These are phyloP conservation scores for Amaranthus tricolor DNA, from an alignment of 179 eudicot genomes.

Conservation along the genomic window DNA sequence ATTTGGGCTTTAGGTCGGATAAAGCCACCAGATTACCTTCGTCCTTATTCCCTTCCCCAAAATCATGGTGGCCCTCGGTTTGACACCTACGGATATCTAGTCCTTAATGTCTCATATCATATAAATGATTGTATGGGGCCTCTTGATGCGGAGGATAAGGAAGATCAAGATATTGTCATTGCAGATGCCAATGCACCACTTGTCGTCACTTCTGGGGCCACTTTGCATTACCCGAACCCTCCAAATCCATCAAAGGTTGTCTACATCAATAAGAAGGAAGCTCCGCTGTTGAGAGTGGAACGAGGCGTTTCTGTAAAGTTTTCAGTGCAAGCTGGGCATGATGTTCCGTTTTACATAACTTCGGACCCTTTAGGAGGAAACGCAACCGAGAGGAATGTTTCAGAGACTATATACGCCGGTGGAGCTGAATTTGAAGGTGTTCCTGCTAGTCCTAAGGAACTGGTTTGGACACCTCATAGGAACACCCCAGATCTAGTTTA, in stretches of 20 bases:
- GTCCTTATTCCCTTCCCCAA: slow-evolving; percentile 83
- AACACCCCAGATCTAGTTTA: slow-evolving; percentile 87
- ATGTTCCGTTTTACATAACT: slow-evolving; percentile 86
- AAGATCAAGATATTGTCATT: slow-evolving; percentile 81
- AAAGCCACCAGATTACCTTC: slow-evolving; percentile 76
- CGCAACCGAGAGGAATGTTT: slow-evolving; percentile 71
- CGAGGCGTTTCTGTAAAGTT: slow-evolving; percentile 89
- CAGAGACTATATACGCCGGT: slow-evolving; percentile 81
- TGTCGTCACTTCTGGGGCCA: slow-evolving; percentile 73
- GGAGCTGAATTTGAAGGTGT: slow-evolving; percentile 87
- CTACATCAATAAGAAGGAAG: slow-evolving; percentile 89
- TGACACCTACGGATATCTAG: slow-evolving; percentile 54
- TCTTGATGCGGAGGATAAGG: slow-evolving; percentile 81
- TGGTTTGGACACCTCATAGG: slow-evolving; percentile 81
- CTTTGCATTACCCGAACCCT: slow-evolving; percentile 79
- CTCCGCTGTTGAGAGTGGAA: slow-evolving; percentile 84
- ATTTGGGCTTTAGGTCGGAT: slow-evolving; percentile 88
- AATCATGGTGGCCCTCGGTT: slow-evolving; percentile 63
- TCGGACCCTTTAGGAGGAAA: slow-evolving; percentile 93
- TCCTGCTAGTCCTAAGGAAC: slow-evolving; percentile 73
- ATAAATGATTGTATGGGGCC: slow-evolving; percentile 86
- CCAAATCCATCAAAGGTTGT: slow-evolving; percentile 87
- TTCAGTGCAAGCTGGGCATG: slow-evolving; percentile 96
- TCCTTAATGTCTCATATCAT: slow-evolving; percentile 61
- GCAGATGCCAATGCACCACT: slow-evolving; percentile 79